A percentile compares a stretch with the other conserved stretches of the same genome.
Conservation (phyloP, 495 filamentous ascomycete genomes). For the Xylaria palmicola region DNA sequence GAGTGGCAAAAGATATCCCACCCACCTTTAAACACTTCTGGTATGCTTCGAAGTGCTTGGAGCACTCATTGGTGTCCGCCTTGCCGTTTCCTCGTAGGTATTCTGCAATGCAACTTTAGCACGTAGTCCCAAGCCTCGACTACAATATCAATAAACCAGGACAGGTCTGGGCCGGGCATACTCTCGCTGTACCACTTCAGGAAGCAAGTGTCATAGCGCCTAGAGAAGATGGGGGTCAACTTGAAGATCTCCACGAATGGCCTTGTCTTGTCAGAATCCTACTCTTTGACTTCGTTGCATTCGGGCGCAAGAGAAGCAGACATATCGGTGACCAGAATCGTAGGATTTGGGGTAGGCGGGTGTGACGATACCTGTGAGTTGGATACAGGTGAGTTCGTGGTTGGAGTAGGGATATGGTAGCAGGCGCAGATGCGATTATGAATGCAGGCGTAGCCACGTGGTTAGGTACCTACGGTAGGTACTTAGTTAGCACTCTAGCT, state of each 20-base stretch:
- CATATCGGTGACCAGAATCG: constrained; percentile 41
- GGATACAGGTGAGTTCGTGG: too few relatives aligned
- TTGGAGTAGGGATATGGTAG: too few relatives aligned
- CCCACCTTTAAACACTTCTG: constrained; percentile 75
- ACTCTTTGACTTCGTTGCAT: constrained; percentile 92
- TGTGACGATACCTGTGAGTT: too few relatives aligned
- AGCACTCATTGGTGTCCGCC: constrained; percentile 72
- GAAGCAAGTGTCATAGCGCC: constrained; percentile 89
- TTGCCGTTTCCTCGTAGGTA: constrained; percentile 78
- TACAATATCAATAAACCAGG: constrained; percentile 8
- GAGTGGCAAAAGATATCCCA: constrained; percentile 25
- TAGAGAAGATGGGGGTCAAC: constrained; percentile 30
- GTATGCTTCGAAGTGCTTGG: constrained; percentile 80
- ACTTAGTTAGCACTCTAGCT: neutral
- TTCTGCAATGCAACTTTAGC: constrained; percentile 51
- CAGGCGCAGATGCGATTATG: neutral
- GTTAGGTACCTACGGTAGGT: neutral
- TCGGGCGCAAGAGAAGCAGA: constrained; percentile 60
- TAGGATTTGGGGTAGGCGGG: too few relatives aligned
- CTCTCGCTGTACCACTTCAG: constrained; percentile 97
- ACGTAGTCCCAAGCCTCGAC: constrained; percentile 7
- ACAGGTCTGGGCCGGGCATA: constrained; percentile 41
- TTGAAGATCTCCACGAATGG: neutral
- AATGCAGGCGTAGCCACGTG: neutral
- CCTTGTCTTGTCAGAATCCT: constrained; percentile 20